Percentiles rank a stretch among this genome's conserved stretches.
Evolutionary conservation across 352 stramenopile species (phyloP).

Genomic region (Globisporangium nagaii): DNA sequence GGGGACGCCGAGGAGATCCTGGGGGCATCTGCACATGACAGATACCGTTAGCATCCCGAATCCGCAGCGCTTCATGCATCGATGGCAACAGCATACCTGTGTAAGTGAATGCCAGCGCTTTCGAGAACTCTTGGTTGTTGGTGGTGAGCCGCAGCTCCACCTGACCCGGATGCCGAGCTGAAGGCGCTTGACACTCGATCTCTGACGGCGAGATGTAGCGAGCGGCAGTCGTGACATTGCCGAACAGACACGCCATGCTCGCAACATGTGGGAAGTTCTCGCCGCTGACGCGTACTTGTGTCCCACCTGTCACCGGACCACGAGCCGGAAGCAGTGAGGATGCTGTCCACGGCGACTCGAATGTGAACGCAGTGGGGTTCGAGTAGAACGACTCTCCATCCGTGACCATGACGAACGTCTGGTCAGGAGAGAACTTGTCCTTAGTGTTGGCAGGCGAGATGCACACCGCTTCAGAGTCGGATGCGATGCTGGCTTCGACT

Average conservation of each 20-base stretch:
- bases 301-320: constrained; percentile 29
- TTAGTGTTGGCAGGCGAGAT: constrained; percentile 22
- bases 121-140: constrained; percentile 50
- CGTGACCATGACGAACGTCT: constrained; percentile 52
- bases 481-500: constrained; percentile 22
- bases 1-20: constrained; percentile 21
- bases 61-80: not conserved
- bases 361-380: constrained; percentile 49
- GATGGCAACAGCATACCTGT: constrained; percentile 22
- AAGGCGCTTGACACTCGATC: constrained; percentile 21
- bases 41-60: not conserved
- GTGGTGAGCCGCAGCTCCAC: constrained; percentile 46
- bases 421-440: constrained; percentile 12
- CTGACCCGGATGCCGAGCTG: not conserved
- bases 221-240: constrained; percentile 10
- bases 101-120: constrained; percentile 31
- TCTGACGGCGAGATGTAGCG: constrained; percentile 20
- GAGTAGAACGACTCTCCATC: constrained; percentile 47
- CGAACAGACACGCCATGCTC: constrained; percentile 32
- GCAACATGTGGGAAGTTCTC: constrained; percentile 22
- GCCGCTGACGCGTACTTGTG: constrained; percentile 27
- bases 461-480: constrained; percentile 38
- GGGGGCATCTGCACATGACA: constrained; percentile 27
- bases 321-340: constrained; percentile 15
- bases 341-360: constrained; percentile 35